Percentiles rank a stretch among this genome's conserved stretches.
Evolutionary conservation across 139 green algal genomes (phyloP).

Genomic region (Pycnococcus provasolii): DNA sequence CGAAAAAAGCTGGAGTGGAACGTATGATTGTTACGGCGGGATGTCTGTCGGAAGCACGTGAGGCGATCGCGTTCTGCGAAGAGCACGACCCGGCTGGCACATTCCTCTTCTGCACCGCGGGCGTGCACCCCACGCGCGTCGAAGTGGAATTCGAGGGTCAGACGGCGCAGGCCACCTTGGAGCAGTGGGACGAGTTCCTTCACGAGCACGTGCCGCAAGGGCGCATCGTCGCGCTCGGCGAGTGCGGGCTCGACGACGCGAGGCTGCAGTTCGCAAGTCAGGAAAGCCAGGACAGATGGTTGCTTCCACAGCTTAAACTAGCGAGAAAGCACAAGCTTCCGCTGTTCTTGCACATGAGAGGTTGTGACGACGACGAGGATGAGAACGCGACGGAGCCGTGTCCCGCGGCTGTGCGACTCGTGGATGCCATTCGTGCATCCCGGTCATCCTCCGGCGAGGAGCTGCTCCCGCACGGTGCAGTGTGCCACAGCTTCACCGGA

Average conservation of each 20-base stretch:
- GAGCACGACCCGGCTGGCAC: conserved; percentile 25
- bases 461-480: too few species aligned
- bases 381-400: too few species aligned
- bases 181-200: conserved; percentile 20
- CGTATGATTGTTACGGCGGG: conserved; percentile 63
- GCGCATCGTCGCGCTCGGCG: conserved; percentile 63
- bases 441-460: conserved; percentile 49
- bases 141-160: conserved; percentile 49
- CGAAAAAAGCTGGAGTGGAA: conserved; percentile 45
- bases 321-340: conserved; percentile 44
- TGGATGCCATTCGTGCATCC: conserved; percentile 12
- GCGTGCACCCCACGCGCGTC: conserved; percentile 72
- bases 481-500: conserved; percentile 68
- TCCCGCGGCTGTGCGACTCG: too few species aligned
- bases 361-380: conserved; percentile 39
- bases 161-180: conserved; percentile 45
- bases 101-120: conserved; percentile 63
- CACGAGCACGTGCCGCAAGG: neutral
- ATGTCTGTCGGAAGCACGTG: conserved; percentile 39
- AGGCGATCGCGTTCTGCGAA: conserved; percentile 40
- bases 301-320: conserved; percentile 59
- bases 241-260: conserved; percentile 74
- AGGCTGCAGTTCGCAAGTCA: conserved; percentile 68
- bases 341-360: conserved; percentile 79
- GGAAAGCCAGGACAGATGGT: conserved; percentile 50